Conservation (phyloP, 768 basidiomycete genomes). For the Mycena capillaripes region DNA sequence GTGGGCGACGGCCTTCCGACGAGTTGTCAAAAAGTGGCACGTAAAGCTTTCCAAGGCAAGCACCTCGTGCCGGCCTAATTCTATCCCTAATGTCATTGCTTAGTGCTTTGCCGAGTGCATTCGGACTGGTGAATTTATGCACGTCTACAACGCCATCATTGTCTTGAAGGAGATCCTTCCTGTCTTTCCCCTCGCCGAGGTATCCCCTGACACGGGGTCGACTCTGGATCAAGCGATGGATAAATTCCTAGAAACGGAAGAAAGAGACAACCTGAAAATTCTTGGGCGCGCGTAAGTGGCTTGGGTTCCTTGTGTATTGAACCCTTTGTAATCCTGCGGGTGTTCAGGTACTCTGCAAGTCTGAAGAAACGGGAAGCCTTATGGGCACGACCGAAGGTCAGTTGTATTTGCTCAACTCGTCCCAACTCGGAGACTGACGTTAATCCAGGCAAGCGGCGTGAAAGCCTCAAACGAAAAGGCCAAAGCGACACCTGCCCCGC, state of each 20-base stretch:
- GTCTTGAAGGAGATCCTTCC: constrained; percentile 93
- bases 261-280: constrained; percentile 88
- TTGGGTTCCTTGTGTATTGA: not conserved
- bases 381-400: constrained; percentile 31
- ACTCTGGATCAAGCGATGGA: constrained; percentile 74
- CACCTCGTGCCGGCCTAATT: not conserved
- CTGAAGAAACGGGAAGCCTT: constrained; percentile 77
- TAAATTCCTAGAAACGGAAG: constrained; percentile 78
- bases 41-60: constrained; percentile 77
- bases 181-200: constrained; percentile 84
- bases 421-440: constrained; percentile 13
- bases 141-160: constrained; percentile 96
- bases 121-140: constrained; percentile 93
- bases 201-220: constrained; percentile 65
- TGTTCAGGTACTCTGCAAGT: constrained; percentile 75
- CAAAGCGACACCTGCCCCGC: constrained; percentile 42
- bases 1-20: constrained; percentile 76
- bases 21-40: constrained; percentile 88
- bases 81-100: not conserved
- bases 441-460: constrained; percentile 14
- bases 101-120: constrained; percentile 88
- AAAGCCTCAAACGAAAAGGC: constrained; percentile 24
- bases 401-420: not conserved
- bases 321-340: not conserved
- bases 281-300: constrained; percentile 78